Percentiles rank a stretch among this genome's conserved stretches.
Evolutionary conservation across 768 basidiomycete genomes (phyloP).

Genomic region (Agaricus blazei): DNA sequence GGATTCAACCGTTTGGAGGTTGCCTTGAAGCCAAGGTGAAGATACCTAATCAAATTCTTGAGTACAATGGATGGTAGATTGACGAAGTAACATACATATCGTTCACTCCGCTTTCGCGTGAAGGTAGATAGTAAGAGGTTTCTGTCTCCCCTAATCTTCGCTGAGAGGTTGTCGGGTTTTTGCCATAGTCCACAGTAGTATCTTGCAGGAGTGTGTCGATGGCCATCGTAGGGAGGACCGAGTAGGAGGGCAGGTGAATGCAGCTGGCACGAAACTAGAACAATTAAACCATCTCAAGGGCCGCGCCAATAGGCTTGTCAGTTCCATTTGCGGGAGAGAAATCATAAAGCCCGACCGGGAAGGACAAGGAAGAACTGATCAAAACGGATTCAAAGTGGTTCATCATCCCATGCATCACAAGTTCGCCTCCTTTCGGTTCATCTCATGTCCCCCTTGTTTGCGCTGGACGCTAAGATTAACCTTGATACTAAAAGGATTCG

Average conservation of each 20-base stretch:
- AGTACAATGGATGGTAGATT: background rate
- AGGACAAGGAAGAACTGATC: no score
- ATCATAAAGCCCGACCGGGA: background rate
- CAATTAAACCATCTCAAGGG: background rate
- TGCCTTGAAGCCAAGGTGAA: slow-evolving; percentile 66
- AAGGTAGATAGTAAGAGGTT: slow-evolving; percentile 74
- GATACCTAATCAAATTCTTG: slow-evolving; percentile 48
- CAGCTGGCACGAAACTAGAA: background rate
- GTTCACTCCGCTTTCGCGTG: slow-evolving; percentile 76
- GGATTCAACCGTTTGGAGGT: slow-evolving; percentile 35
- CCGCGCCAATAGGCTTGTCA: background rate
- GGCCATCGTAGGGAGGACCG: background rate
- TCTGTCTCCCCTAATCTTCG: slow-evolving; percentile 72
- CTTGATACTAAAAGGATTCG: no score
- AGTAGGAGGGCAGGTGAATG: background rate
- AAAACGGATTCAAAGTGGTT: no score
- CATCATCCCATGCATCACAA: no score
- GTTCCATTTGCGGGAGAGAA: background rate
- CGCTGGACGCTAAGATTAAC: no score
- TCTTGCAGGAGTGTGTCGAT: background rate
- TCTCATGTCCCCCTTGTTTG: no score
- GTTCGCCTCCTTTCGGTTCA: background rate
- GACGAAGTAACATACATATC: slow-evolving; percentile 58
- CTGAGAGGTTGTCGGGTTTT: slow-evolving; percentile 16
- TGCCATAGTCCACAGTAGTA: background rate